A percentile compares a stretch with the other conserved stretches of the same genome.
These are phyloP conservation scores for Lodderomyces pseudojiufengensis DNA, from an alignment of 1,139 yeast species.

Conservation along the genomic window DNA sequence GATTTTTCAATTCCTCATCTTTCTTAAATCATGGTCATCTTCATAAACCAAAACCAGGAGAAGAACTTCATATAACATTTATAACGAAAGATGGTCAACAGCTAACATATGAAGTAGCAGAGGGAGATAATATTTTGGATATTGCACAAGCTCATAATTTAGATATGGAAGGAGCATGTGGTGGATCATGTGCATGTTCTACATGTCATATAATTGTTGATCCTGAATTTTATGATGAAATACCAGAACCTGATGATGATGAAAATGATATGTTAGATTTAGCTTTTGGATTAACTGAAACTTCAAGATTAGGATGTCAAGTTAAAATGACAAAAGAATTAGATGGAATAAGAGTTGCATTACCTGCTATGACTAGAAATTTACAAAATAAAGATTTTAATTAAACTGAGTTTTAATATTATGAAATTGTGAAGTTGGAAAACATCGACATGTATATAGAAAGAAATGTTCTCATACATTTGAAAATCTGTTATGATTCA, in stretches of 20 bases:
- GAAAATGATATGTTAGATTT: slow-evolving; percentile 97
- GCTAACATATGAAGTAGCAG: slow-evolving; percentile 77
- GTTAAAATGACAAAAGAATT: slow-evolving; percentile 82
- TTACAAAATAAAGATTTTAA: slow-evolving; percentile 73
- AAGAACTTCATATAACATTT: slow-evolving; percentile 85
- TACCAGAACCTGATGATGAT: slow-evolving; percentile 96
- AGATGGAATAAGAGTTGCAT: slow-evolving; percentile 92
- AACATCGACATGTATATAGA: no score
- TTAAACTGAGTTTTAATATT: no score
- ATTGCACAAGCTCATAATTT: slow-evolving; percentile 91
- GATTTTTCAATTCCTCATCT: slow-evolving; percentile 11
- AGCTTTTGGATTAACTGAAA: slow-evolving; percentile 94
- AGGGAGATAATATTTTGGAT: slow-evolving; percentile 87
- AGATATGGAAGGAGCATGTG: slow-evolving; percentile 99
- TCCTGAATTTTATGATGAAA: slow-evolving; percentile 84
- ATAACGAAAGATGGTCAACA: slow-evolving; percentile 90
- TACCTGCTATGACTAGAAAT: slow-evolving; percentile 97
- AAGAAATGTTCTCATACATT: no score
- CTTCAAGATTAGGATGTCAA: slow-evolving; percentile 95
- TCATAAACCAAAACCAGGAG: slow-evolving; percentile 89
- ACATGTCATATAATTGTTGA: slow-evolving; percentile 96
- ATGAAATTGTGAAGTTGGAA: no score
- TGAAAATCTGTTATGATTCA: no score
- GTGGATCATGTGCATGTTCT: slow-evolving; percentile 98
- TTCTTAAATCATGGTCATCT: slow-evolving; percentile 68